phyloP scores from a whole-genome alignment of 306 rosid species.

The Crotalaria pallida region DNA sequence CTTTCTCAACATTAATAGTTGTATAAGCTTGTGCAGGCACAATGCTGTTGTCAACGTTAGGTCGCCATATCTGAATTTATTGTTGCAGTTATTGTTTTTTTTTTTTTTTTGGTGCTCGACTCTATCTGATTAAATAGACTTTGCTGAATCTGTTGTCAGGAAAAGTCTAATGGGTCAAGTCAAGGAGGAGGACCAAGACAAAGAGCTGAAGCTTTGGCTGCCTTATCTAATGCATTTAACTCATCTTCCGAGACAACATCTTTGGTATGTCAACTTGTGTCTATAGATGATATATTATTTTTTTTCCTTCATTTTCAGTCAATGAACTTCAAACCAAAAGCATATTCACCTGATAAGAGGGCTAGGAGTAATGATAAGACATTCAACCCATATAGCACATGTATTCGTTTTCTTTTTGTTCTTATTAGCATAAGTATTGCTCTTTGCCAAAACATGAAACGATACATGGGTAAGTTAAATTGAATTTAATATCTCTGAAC shows the following conservation, averaged over 20 bases:
- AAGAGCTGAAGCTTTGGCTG: constrained; percentile 57
- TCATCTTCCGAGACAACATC: constrained; percentile 47
- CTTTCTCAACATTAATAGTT: not conserved
- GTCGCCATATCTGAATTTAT: not conserved
- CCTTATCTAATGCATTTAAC: constrained; percentile 63
- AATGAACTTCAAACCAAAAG: constrained; percentile 7
- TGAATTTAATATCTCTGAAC: not conserved
- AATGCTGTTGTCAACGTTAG: not conserved
- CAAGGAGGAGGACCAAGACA: constrained; percentile 58
- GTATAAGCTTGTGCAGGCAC: not conserved
- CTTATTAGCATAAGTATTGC: not conserved
- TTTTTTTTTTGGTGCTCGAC: not conserved
- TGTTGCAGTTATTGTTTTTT: not conserved
- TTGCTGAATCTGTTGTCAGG: constrained; percentile 31
- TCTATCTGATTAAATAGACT: constrained; percentile 2
- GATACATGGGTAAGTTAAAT: not conserved
- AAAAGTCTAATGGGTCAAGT: constrained; percentile 40
- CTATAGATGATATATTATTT: not conserved
- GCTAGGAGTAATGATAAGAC: not conserved
- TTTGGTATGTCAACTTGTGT: constrained; percentile 21
- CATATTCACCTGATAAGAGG: constrained; percentile 2
- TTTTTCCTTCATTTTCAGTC: constrained; percentile 14
- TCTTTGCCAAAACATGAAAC: not conserved
- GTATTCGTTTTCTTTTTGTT: not conserved
- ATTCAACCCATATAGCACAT: not conserved